Evolutionary conservation across 2,329 filamentous ascomycete species (phyloP).

Genomic region (Akanthomyces dipterigenus): DNA sequence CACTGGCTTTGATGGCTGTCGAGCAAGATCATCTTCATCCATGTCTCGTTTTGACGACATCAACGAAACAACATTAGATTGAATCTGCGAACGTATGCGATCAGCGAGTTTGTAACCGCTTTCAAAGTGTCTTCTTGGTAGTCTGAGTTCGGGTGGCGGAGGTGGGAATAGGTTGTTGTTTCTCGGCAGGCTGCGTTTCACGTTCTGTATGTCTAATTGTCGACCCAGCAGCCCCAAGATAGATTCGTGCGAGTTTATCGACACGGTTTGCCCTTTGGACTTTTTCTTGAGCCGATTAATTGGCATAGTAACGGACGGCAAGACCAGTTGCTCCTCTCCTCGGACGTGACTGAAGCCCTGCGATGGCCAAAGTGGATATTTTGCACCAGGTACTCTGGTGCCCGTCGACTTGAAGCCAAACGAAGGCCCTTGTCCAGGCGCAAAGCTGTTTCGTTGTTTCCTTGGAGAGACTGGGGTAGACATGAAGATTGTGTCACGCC

Average conservation of each 20-base stretch:
- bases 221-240: constrained; percentile 24
- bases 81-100: constrained; percentile 41
- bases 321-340: constrained; percentile 26
- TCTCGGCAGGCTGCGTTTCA: constrained; percentile 23
- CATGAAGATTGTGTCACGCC: constrained; percentile 39
- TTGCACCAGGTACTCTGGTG: constrained; percentile 58
- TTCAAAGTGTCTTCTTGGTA: constrained; percentile 51
- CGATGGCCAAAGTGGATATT: constrained; percentile 65
- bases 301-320: neutral
- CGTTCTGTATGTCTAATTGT: neutral
- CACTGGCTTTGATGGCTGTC: constrained; percentile 16
- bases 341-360: constrained; percentile 58
- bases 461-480: constrained; percentile 49
- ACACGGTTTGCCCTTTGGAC: constrained; percentile 42
- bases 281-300: constrained; percentile 29
- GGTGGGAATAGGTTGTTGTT: constrained; percentile 35
- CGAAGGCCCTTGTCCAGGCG: constrained; percentile 29
- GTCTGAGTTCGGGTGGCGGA: constrained; percentile 42
- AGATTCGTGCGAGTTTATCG: constrained; percentile 35
- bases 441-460: constrained; percentile 27
- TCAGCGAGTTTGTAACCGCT: constrained; percentile 48
- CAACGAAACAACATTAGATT: constrained; percentile 17
- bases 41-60: constrained; percentile 13
- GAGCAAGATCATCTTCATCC: constrained; percentile 31
- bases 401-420: constrained; percentile 39